Evolutionary conservation across 2,329 filamentous ascomycete species (phyloP).

Genomic region (Aspergillus sojae): DNA sequence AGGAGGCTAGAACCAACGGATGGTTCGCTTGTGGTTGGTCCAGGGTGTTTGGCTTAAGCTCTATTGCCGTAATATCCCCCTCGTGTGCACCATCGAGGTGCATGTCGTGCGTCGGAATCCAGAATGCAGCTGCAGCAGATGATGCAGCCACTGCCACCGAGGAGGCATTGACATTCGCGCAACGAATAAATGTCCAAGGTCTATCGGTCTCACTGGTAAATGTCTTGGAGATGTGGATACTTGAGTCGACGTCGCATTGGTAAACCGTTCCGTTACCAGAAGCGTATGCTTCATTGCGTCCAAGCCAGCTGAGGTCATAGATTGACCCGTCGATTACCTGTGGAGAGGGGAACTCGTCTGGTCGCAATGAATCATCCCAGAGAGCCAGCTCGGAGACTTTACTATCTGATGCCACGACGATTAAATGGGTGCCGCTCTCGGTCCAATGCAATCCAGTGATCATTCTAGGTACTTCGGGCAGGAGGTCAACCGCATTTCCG

Average conservation of each 20-base stretch:
- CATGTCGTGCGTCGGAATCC: conserved; percentile 50
- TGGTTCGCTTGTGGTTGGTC: conserved; percentile 27
- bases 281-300: conserved; percentile 39
- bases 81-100: conserved; percentile 42
- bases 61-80: conserved; percentile 47
- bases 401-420: conserved; percentile 47
- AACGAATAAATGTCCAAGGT: conserved; percentile 47
- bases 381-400: conserved; percentile 45
- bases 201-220: conserved; percentile 35
- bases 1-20: conserved; percentile 45
- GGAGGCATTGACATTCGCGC: conserved; percentile 29
- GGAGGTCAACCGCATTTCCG: conserved; percentile 47
- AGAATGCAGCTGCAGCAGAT: conserved; percentile 41
- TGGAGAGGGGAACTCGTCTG: conserved; percentile 40
- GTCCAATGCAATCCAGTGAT: conserved; percentile 49
- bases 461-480: conserved; percentile 48
- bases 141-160: conserved; percentile 45
- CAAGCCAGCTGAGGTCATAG: conserved; percentile 48
- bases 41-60: conserved; percentile 36
- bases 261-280: conserved; percentile 45
- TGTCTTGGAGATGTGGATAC: conserved; percentile 40
- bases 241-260: conserved; percentile 42
- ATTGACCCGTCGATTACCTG: conserved; percentile 42
- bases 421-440: conserved; percentile 39
- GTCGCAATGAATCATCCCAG: conserved; percentile 45